Conservation (phyloP, 305 asterid genomes). For the Fraxinus xanthoxyloides region DNA sequence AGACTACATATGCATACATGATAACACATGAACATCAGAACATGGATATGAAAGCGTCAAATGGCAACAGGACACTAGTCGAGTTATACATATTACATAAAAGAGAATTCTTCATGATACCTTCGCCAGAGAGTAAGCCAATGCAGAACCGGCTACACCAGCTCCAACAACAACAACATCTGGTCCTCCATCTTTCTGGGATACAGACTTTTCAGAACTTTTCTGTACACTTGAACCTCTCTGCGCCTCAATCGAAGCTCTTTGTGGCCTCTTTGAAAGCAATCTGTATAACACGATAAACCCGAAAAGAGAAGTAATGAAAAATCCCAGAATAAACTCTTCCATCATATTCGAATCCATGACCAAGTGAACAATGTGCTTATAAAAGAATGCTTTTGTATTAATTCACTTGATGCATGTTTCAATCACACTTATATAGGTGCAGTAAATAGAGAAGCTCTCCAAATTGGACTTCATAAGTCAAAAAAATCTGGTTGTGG, state of each 20-base stretch:
- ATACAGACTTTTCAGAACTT: conserved; percentile 2
- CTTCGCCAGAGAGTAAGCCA: conserved; percentile 53
- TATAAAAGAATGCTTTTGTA: neutral
- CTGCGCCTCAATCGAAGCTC: neutral
- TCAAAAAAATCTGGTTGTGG: conserved; percentile 22
- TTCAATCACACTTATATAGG: conserved; percentile 15
- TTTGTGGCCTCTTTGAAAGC: conserved; percentile 2
- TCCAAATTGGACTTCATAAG: conserved; percentile 32
- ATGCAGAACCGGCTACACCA: conserved; percentile 53
- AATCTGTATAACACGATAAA: conserved; percentile 27
- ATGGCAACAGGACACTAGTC: neutral
- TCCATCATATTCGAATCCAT: conserved; percentile 31
- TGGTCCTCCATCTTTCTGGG: conserved; percentile 33
- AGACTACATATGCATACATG: neutral
- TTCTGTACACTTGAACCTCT: neutral
- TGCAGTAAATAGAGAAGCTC: conserved; percentile 1
- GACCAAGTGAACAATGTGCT: neutral
- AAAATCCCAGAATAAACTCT: conserved; percentile 31
- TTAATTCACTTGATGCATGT: neutral
- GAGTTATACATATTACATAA: neutral
- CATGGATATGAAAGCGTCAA: neutral
- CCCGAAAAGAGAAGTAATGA: conserved; percentile 28
- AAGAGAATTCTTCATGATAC: neutral
- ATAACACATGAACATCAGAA: neutral
- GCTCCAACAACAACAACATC: conserved; percentile 55